Base-by-base conservation (phyloP, 2,329 filamentous ascomycete species). In the Neophaeococcomyces aloes region DNA sequence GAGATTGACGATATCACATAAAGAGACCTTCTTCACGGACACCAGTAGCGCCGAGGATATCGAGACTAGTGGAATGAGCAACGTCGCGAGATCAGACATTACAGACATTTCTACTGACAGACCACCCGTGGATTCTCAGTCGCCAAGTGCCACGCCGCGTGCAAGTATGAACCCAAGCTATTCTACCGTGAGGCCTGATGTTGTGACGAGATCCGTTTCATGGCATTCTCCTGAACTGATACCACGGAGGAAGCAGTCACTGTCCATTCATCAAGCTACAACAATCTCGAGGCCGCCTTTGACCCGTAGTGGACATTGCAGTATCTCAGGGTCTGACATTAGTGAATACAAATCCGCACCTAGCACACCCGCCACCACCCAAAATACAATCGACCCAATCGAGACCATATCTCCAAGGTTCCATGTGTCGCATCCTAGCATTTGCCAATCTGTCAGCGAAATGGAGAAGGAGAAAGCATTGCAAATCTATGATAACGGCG, bases 401-500 rank as follows among this genome's bases (percentile, higher is more conserved):
- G n/a, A 13, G 18, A 7, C 29, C 15, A 10, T 29, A 31, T 38
- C 30, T n/a, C 39, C 45, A 21, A 7, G 27, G 14, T 41, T 40
- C 8, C 42, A 48, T 42, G 37, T 42, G 3, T 38, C 41, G 4
- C 45, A 33, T 23, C 48, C 41, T 4, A 45, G 37, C 29, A 37
- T 46, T n/a, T 25, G 29, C 36, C 11, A 15, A 11, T 14, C n/a
- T 17, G 21, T 42, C 32, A 29, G 36, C 4, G 34, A 30, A 4
- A 33, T 21, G 14, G 38, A 50, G 25, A 45, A 42, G 15, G 76
- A 83, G 53, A 85, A 83, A 59, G 91, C 89, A 1, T 75, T 80
- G 54, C 81, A 79, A 57, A 86, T 98, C 31, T 96, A 78, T 59
- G 81, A 89, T 45, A 87, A 88, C 30, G 78, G 81, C 48, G 87